Evolutionary conservation across 2,329 filamentous ascomycete species (phyloP), one percentile per base, ranked within the genome.

Genomic region (Albophoma yamanashiensis): DNA sequence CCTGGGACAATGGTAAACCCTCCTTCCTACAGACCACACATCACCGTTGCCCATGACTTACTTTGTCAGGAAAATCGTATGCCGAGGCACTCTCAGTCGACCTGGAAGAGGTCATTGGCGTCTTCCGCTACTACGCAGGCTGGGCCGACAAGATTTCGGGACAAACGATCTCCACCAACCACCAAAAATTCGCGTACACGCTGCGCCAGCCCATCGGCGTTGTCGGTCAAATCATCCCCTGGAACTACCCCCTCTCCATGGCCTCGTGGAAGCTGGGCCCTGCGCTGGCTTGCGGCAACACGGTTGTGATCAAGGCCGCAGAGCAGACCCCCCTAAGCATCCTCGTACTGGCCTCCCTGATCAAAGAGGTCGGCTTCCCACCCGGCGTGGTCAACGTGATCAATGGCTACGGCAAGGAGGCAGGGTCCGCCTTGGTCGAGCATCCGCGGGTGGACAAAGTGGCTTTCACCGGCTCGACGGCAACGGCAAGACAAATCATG

Each of bases 111-210:
- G 74, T 75, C 15, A 66, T 73, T 5, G 66, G 66, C 59, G 73
- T 84, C 17, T 75, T 86, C 50, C 85, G 87, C 65, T 92, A 93
- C 73, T 93, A 92, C 68, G 87, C 84, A 50, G 89, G 89, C 39
- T 92, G 83, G 74, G 87, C 89, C 31, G 89, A 92, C 74, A 92
- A 92, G 76, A 84, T 91, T 55, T 84, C 87, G 63, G 89, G 89
- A 14, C 84, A 89, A 68, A 89, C 88, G 12, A 91, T 92, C 64
- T 84, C 87, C 59, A 89, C 87, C 0, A 84, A 80, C 0, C 77
- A 79, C 0, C 75, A 79, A 17, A 92, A 92, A 70, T 82, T 92
- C 63, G 88, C 87, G 1, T 92, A 92, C 66, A 91, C 88, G 0
- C 76, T 91, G 34, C 82, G 84, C 43, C 86, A 92, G 68, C 89